phyloP scores from a whole-genome alignment of 140 eudicot species.

The Senecio squalidus region DNA sequence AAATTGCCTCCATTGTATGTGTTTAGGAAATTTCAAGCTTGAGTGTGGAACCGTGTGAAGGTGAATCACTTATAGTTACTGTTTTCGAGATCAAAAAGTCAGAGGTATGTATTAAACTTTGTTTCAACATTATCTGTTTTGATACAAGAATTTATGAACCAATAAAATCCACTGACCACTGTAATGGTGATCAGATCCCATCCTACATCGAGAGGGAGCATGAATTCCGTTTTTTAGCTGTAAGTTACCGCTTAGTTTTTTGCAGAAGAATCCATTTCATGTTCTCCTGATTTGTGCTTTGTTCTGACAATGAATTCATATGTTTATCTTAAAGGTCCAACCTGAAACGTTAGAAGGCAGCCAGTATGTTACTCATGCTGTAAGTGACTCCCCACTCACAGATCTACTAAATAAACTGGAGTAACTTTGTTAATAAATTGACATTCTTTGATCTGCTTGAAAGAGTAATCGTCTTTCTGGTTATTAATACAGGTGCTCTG shows the following conservation, averaged over 20 bases:
- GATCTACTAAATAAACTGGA: background rate
- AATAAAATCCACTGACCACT: constrained; percentile 1
- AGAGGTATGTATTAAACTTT: constrained; percentile 48
- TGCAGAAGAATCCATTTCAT: background rate
- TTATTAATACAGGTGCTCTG: constrained; percentile 64
- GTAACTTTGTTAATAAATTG: background rate
- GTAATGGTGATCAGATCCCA: constrained; percentile 55
- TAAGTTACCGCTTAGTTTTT: constrained; percentile 34
- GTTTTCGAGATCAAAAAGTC: constrained; percentile 68
- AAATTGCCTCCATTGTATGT: background rate
- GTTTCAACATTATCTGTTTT: background rate
- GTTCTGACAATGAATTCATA: background rate
- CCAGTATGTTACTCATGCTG: constrained; percentile 59
- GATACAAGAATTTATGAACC: background rate
- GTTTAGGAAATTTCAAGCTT: constrained; percentile 86
- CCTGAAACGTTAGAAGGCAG: constrained; percentile 79
- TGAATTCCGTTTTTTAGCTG: constrained; percentile 90
- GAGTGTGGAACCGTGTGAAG: constrained; percentile 93
- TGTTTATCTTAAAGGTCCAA: constrained; percentile 45
- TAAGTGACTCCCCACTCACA: constrained; percentile 29
- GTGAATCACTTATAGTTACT: constrained; percentile 74
- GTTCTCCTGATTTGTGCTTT: background rate
- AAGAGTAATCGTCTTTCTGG: constrained; percentile 13
- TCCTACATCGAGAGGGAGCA: constrained; percentile 87
- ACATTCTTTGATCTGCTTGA: background rate